Evolutionary conservation across 164 flowering plant genomes (phyloP).

Genomic region (Dillenia turbinata): DNA sequence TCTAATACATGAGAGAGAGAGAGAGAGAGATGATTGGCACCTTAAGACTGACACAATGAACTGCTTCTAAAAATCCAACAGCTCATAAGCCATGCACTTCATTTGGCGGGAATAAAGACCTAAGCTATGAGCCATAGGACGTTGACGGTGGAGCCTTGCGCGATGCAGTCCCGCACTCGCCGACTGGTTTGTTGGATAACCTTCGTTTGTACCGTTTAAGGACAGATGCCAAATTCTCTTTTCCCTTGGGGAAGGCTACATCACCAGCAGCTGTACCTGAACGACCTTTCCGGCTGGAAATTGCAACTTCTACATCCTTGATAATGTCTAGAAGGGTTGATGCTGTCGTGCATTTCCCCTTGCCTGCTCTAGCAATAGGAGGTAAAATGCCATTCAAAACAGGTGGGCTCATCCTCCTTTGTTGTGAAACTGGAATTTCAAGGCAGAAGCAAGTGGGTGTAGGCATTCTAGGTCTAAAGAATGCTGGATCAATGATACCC

Average conservation of each 20-base stretch:
- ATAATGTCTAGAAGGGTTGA: constrained; percentile 59
- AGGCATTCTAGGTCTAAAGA: constrained; percentile 68
- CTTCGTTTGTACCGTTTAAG: constrained; percentile 90
- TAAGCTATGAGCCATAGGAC: constrained; percentile 20
- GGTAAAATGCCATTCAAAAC: constrained; percentile 53
- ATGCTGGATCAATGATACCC: constrained; percentile 89
- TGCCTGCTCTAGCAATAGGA: constrained; percentile 44
- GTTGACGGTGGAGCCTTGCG: constrained; percentile 27
- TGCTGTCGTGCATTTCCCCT: constrained; percentile 74
- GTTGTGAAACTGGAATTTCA: constrained; percentile 45
- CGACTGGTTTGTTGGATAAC: constrained; percentile 36
- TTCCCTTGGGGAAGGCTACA: constrained; percentile 96
- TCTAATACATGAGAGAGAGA: background rate
- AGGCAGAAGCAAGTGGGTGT: constrained; percentile 76
- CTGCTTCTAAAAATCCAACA: background rate
- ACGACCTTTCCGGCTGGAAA: constrained; percentile 83
- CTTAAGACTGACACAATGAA: background rate
- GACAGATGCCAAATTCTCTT: constrained; percentile 91
- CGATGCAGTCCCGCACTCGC: constrained; percentile 24
- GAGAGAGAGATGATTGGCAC: constrained; percentile 11
- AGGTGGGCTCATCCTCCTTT: constrained; percentile 43
- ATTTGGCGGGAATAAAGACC: too few species aligned
- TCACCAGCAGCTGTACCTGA: constrained; percentile 97
- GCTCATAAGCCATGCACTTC: too few species aligned
- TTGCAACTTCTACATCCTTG: constrained; percentile 86